These are phyloP conservation scores for Leccinum boreale DNA, from an alignment of 768 basidiomycete genomes.

Conservation along the genomic window DNA sequence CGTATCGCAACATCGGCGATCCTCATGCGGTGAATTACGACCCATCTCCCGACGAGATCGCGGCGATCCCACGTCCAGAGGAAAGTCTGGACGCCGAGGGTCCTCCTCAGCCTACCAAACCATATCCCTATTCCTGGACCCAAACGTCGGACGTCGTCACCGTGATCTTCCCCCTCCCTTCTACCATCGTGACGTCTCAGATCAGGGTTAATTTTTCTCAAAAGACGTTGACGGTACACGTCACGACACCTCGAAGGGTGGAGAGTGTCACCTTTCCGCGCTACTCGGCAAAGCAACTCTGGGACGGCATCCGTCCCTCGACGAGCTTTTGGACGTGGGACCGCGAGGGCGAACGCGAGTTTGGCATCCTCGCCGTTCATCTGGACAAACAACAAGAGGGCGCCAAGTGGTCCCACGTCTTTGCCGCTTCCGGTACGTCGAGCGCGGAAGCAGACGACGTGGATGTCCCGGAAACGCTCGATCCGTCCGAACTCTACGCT, in stretches of 20 bases:
- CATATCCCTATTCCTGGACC: slow-evolving; percentile 89
- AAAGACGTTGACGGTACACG: slow-evolving; percentile 61
- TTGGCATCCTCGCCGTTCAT: slow-evolving; percentile 76
- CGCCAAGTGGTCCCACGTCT: slow-evolving; percentile 85
- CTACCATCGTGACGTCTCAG: slow-evolving; percentile 54
- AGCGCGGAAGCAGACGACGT: slow-evolving; percentile 40
- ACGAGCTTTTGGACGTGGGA: slow-evolving; percentile 96
- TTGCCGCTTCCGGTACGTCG: slow-evolving; percentile 48
- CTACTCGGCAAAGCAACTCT: slow-evolving; percentile 62
- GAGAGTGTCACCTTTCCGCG: slow-evolving; percentile 45
- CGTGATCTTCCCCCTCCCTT: slow-evolving; percentile 79
- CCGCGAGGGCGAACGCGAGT: slow-evolving; percentile 61
- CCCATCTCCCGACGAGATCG: slow-evolving; percentile 64
- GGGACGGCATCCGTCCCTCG: slow-evolving; percentile 75
- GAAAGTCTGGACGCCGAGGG: slow-evolving; percentile 49
- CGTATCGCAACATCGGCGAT: slow-evolving; percentile 44
- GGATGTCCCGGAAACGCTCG: slow-evolving; percentile 85
- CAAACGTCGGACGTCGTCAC: slow-evolving; percentile 84
- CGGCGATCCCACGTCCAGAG: slow-evolving; percentile 60
- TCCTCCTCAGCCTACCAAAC: slow-evolving; percentile 40
- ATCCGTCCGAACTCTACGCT: slow-evolving; percentile 74
- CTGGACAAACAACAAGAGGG: slow-evolving; percentile 84
- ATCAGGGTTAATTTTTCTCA: slow-evolving; percentile 69
- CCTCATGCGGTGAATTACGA: slow-evolving; percentile 40
- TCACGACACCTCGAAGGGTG: slow-evolving; percentile 37